Base-by-base conservation (phyloP, 805 yeast species). In the Komagataella pastoris region DNA sequence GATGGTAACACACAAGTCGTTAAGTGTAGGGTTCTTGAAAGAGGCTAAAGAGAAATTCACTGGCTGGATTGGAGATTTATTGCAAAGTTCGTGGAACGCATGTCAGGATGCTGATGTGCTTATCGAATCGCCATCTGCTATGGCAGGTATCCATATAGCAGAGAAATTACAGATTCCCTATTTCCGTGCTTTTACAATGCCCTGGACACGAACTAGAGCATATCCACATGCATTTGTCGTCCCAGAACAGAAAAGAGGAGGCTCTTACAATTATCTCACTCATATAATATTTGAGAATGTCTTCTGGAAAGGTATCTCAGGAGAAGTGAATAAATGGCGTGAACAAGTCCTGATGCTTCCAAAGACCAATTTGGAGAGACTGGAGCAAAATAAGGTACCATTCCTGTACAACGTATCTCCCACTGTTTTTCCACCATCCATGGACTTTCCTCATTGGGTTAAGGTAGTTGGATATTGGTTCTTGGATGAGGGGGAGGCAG, bases 391-490 rank as follows among this genome's bases (percentile, higher is more conserved):
- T 48, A 83, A 82, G 54, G 83, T 88, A 7, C 98, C 98, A 3
- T 91, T 91, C 61, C 65, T 91, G 57, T 91, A 91, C 65, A 89
- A 87, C 59, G 82, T 91, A 1, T 86, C 96, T 1, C 97, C 96
- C 3, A 73, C 84, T 0, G 85, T 91, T 2, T 80, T 91, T 57
- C 96, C 96, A 1, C 96, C 97, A 0, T 83, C 96, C 2, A 85
- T 89, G 46, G 98, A 91, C 65, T 90, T 85, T 65, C 84, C 88
- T 14, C 97, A 88, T 63, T 91, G 97, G 97, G 79, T 91, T n/a
- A 85, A 76, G 58, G 96, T 90, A 8, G 87, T 97, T 0, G 98
- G 98, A 0, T 91, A 91, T 63, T 91, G 98, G 98, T 87, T 88
- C 58, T 70, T 91, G 58, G 84, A 89, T 59, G 90, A 86, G 58